phyloP scores from a whole-genome alignment of 345 rosid genomes.

The Erysimum cheiranthoides region DNA sequence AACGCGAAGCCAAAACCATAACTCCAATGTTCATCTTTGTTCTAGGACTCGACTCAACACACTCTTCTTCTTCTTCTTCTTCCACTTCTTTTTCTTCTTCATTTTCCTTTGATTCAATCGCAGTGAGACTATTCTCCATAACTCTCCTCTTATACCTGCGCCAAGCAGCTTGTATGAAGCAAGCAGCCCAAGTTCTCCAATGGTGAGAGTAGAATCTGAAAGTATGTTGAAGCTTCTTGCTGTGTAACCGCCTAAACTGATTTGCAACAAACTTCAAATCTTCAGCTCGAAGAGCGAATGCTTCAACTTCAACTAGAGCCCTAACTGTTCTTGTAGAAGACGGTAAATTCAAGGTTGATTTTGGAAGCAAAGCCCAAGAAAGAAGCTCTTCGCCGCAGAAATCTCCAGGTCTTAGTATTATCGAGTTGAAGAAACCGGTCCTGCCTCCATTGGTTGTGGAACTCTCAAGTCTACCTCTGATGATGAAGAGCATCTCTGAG shows the following conservation, averaged over 20 bases:
- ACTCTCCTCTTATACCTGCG: constrained; percentile 69
- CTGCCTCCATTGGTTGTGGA: constrained; percentile 93
- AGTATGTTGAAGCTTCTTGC: constrained; percentile 94
- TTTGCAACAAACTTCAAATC: constrained; percentile 93
- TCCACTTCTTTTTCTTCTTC: constrained; percentile 34
- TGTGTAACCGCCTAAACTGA: constrained; percentile 88
- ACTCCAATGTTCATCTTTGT: constrained; percentile 54
- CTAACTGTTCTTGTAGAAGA: constrained; percentile 91
- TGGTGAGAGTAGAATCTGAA: constrained; percentile 90
- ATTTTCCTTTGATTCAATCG: constrained; percentile 51
- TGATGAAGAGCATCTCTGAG: constrained; percentile 86
- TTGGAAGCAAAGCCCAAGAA: constrained; percentile 94
- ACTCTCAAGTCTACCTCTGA: constrained; percentile 90
- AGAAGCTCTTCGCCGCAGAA: constrained; percentile 95
- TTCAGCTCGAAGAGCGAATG: constrained; percentile 90
- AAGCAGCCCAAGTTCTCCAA: constrained; percentile 97
- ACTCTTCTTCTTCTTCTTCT: constrained; percentile 30
- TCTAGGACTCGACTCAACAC: constrained; percentile 43
- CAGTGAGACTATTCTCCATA: constrained; percentile 55
- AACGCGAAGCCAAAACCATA: constrained; percentile 68
- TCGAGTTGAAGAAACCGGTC: constrained; percentile 92
- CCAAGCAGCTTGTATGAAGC: constrained; percentile 97
- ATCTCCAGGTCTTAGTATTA: constrained; percentile 82
- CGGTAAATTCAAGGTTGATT: constrained; percentile 73
- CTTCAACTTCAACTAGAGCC: constrained; percentile 89